phyloP scores from a whole-genome alignment of 1,284 basidiomycete genomes.

The Fomitopsis schrenkii region DNA sequence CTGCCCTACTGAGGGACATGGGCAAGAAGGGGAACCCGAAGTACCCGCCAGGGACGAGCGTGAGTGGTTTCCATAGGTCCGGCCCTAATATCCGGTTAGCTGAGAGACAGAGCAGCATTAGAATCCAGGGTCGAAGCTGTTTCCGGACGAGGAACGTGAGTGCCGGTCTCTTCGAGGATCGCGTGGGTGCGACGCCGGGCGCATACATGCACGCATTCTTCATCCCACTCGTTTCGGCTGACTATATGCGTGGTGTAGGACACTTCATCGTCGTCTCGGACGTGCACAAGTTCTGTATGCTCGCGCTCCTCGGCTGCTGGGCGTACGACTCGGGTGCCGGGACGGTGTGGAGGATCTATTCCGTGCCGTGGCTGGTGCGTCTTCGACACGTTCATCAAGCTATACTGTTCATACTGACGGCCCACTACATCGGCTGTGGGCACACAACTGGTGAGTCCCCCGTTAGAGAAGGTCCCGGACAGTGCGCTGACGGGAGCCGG shows the following conservation, averaged over 20 bases:
- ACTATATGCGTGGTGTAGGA: constrained; percentile 9
- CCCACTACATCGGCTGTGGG: too few species aligned
- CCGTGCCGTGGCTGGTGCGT: constrained; percentile 51
- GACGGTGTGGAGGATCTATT: constrained; percentile 34
- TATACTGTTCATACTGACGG: too few species aligned
- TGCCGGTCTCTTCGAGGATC: too few species aligned
- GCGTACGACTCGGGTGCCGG: constrained; percentile 22
- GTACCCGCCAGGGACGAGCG: constrained; percentile 31
- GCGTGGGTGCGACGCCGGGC: constrained; percentile 4
- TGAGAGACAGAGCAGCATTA: constrained; percentile 23
- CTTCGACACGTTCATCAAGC: too few species aligned
- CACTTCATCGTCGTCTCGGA: constrained; percentile 50
- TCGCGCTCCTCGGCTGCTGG: constrained; percentile 41
- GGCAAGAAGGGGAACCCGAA: constrained; percentile 30
- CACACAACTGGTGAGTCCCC: constrained; percentile 31
- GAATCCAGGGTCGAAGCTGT: constrained; percentile 28
- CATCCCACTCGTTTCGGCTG: neutral
- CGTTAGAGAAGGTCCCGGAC: neutral
- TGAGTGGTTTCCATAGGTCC: constrained; percentile 8
- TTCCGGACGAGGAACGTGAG: constrained; percentile 29
- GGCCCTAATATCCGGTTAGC: neutral
- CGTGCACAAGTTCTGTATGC: constrained; percentile 45
- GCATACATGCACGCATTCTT: neutral
- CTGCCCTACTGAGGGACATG: neutral
- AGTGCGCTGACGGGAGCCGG: constrained; percentile 15